phyloP scores from a whole-genome alignment of 345 rosid species.

The Sapria himalayana region DNA sequence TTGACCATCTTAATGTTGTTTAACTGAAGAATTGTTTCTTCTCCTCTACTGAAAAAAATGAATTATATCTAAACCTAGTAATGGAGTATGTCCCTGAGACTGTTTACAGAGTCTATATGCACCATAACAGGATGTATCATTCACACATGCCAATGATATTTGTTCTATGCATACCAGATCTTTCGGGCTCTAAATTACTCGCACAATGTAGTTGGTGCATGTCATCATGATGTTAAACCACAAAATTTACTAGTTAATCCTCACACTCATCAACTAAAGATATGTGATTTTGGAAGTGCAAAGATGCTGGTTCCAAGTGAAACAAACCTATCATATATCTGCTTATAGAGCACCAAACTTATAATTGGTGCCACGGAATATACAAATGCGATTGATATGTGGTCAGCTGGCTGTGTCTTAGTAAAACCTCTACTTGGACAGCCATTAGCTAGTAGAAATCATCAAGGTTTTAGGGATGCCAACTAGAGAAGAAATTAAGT shows the following conservation, averaged over 20 bases:
- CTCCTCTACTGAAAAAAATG: slow-evolving; percentile 80
- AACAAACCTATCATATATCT: slow-evolving; percentile 89
- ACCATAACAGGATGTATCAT: slow-evolving; percentile 40
- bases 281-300: slow-evolving; percentile 97
- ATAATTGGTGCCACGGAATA: slow-evolving; percentile 95
- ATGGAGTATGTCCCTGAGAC: slow-evolving; percentile 83
- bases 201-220: slow-evolving; percentile 73
- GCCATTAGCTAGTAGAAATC: slow-evolving; percentile 94
- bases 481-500: slow-evolving; percentile 86
- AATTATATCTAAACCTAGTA: slow-evolving; percentile 85
- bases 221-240: slow-evolving; percentile 97
- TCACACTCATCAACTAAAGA: slow-evolving; percentile 66
- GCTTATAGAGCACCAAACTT: slow-evolving; percentile 98
- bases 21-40: slow-evolving; percentile 75
- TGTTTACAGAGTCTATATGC: slow-evolving; percentile 66
- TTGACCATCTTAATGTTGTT: slow-evolving; percentile 69
- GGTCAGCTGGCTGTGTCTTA: slow-evolving; percentile 95
- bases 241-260: slow-evolving; percentile 93
- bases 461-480: slow-evolving; percentile 98
- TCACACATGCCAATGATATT: slow-evolving; percentile 42
- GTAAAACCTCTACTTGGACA: slow-evolving; percentile 90
- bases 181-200: slow-evolving; percentile 86
- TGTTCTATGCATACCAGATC: slow-evolving; percentile 72
- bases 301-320: slow-evolving; percentile 99
- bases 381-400: slow-evolving; percentile 88